A percentile compares a stretch with the other conserved stretches of the same genome.
Conservation (phyloP, 371 early-diverging fungal genomes). For the Rhizopus microsporus region DNA sequence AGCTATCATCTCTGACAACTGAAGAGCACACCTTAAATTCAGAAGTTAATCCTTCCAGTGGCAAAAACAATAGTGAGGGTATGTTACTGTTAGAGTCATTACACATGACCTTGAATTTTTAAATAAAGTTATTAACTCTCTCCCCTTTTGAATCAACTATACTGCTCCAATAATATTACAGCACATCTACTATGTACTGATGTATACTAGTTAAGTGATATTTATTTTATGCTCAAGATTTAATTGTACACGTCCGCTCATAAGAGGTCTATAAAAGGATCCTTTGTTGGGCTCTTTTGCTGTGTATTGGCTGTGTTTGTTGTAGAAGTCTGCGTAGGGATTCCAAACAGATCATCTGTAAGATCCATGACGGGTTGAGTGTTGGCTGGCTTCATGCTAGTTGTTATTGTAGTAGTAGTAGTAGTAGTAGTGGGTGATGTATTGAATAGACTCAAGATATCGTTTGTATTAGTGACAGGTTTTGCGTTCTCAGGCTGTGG, state of each 20-base stretch:
- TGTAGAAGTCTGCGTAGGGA: background rate
- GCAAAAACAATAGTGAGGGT: no score
- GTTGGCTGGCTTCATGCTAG: conserved; percentile 11
- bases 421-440: conserved; percentile 12
- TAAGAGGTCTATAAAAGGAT: conserved; percentile 38
- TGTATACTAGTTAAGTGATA: no score
- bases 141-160: no score
- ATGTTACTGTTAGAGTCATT: no score
- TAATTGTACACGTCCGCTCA: conserved; percentile 11
- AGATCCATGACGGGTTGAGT: conserved; percentile 10
- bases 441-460: conserved; percentile 42
- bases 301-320: background rate
- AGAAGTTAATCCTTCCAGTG: no score
- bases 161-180: background rate
- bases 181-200: background rate
- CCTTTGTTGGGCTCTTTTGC: conserved; percentile 16
- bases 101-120: no score
- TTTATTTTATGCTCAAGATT: background rate
- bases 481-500: conserved; percentile 9
- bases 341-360: conserved; percentile 26
- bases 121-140: no score
- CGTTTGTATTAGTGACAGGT: conserved; percentile 26
- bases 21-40: no score
- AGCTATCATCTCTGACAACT: no score
- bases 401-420: conserved; percentile 13